Percentiles rank a stretch among this genome's conserved stretches.
Conservation (phyloP, 83 land plant genomes). For the Diphasiastrum complanatum region DNA sequence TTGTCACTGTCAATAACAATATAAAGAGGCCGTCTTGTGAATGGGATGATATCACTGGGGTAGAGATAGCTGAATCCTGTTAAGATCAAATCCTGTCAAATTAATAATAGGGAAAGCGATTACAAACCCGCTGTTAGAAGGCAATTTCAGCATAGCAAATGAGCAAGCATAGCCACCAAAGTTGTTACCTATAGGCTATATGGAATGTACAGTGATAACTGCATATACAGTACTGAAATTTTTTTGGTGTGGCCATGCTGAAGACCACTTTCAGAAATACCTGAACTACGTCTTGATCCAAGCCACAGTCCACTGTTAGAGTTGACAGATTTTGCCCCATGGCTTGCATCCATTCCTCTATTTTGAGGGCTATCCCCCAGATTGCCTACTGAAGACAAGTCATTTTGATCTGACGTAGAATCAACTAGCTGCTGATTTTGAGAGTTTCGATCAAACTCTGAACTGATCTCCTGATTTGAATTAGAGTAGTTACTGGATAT, state of each 20-base stretch:
- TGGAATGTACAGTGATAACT: not conserved
- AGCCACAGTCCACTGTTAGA: constrained; percentile 46
- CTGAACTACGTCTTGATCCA: constrained; percentile 63
- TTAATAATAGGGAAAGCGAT: not conserved
- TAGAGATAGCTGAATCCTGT: constrained; percentile 45
- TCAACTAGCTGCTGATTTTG: too few species aligned
- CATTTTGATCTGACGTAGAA: too few species aligned
- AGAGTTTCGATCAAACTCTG: too few species aligned
- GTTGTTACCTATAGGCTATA: not conserved
- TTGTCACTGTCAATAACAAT: constrained; percentile 86
- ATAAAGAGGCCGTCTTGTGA: constrained; percentile 84
- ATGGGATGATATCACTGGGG: constrained; percentile 86
- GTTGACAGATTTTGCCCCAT: constrained; percentile 17
- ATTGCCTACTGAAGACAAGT: constrained; percentile 15
- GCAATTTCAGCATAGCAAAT: not conserved
- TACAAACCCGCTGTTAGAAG: not conserved
- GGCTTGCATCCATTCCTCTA: not conserved
- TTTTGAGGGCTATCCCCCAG: constrained; percentile 20
- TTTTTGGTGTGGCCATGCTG: too few species aligned
- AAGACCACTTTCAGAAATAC: constrained; percentile 21
- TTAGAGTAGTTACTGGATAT: too few species aligned
- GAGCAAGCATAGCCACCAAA: not conserved
- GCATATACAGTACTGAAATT: too few species aligned
- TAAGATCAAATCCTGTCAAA: constrained; percentile 35
- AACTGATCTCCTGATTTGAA: too few species aligned